These are phyloP conservation scores for Calonectria pteridis DNA, from an alignment of 2,329 filamentous ascomycete genomes.

Conservation along the genomic window DNA sequence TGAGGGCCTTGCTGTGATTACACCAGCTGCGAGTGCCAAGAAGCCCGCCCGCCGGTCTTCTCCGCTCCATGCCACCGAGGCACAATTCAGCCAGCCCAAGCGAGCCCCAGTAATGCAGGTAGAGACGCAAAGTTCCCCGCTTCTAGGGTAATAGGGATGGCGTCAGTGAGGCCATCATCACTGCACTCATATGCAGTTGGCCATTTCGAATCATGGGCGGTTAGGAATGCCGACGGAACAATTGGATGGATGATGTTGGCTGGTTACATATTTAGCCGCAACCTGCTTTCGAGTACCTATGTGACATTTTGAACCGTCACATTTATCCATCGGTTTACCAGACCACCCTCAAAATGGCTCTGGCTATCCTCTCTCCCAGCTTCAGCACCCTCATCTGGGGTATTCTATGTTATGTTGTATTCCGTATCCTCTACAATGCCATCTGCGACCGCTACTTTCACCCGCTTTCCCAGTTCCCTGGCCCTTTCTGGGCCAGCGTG, in stretches of 20 bases:
- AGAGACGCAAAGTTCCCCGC: neutral
- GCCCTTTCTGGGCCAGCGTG: neutral
- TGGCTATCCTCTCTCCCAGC: neutral
- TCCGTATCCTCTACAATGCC: neutral
- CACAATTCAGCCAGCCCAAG: neutral
- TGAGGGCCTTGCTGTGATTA: neutral
- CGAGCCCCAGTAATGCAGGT: neutral
- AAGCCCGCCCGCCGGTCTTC: neutral
- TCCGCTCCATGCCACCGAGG: neutral
- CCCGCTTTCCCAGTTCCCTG: neutral
- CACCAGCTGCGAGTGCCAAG: neutral
- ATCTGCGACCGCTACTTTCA: neutral
- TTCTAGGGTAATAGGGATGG: neutral
- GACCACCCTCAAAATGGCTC: neutral
- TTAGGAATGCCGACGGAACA: neutral
- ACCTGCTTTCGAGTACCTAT: neutral
- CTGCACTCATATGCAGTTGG: neutral
- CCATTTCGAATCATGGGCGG: neutral
- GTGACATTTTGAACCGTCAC: neutral
- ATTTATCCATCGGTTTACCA: neutral
- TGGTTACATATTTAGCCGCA: neutral
- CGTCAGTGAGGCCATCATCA: neutral
- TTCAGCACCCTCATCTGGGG: neutral
- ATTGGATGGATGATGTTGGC: neutral
- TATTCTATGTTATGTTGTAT: neutral